Evolutionary conservation across 2,329 filamentous ascomycete species (phyloP), one percentile per base, ranked within the genome.

Genomic region (Pseudogymnoascus sp.): DNA sequence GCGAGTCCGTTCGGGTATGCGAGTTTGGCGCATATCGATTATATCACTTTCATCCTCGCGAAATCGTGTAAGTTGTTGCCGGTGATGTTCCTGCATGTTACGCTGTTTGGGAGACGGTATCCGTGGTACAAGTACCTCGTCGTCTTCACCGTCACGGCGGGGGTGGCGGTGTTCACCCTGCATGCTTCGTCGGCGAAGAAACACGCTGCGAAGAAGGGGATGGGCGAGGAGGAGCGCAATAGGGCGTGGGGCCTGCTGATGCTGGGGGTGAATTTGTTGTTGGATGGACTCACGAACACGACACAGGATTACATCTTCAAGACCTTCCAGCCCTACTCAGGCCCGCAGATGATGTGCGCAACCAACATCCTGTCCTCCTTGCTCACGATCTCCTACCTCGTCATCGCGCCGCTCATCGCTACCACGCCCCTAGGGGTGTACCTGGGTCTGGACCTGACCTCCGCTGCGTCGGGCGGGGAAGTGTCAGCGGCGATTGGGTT

Each of bases 301-400:
- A 96, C 93, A 2, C 95, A 99, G 80, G 95, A 99, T 76, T 87
- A 96, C 76, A 91, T 99, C 75, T 97, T 97, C 75, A 77, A 78
- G 67, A 82, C 85, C 6, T 96, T 92, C 77, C 86, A 85, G 68
- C 87, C 88, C 13, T 97, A 95, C 74, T 85, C 86, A 2, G 95
- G 95, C 9, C 92, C 93, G 65, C 95, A 99, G 82, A 99, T 99
- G 95, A 99, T 99, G 95, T 96, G 93, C 74, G 93, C 93, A 40
- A 91, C 97, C 77, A 99, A 97, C 74, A 79, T 96, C 63, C 89
- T 97, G 76, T 88, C 85, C 70, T 93, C 92, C 3, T 73, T 86
- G 57, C 80, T 97, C 64, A 97, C 93, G 3, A 81, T 84, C 19
- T 73, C 78, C 0, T 97, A 96, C 72, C 84, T 99, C 50, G 68